These are phyloP conservation scores for Lentinus polychrous DNA, from an alignment of 1,284 basidiomycete species.

Conservation along the genomic window DNA sequence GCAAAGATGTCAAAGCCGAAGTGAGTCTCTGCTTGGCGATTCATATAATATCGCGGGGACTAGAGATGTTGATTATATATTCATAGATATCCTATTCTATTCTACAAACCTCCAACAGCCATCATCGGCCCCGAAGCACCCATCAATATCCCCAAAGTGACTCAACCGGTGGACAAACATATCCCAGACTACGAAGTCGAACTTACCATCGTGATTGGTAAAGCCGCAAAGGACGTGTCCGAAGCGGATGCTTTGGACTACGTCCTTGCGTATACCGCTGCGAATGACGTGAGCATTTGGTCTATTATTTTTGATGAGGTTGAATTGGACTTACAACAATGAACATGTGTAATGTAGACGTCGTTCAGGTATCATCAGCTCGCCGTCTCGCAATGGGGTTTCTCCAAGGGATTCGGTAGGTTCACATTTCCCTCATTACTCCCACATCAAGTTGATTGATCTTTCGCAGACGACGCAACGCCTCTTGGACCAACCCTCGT, in stretches of 20 bases:
- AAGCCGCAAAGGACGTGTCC: slow-evolving; percentile 69
- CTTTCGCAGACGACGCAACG: slow-evolving; percentile 57
- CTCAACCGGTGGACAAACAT: slow-evolving; percentile 65
- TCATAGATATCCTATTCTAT: slow-evolving; percentile 63
- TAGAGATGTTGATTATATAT: slow-evolving; percentile 9
- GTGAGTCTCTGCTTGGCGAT: slow-evolving; percentile 30
- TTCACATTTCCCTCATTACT: background rate
- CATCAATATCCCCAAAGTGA: slow-evolving; percentile 61
- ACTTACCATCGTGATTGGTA: slow-evolving; percentile 80
- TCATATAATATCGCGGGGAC: no score
- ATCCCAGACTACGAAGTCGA: slow-evolving; percentile 88
- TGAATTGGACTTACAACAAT: background rate
- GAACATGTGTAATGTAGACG: slow-evolving; percentile 35
- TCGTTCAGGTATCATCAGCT: slow-evolving; percentile 78
- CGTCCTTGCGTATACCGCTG: slow-evolving; percentile 74
- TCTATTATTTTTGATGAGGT: no score
- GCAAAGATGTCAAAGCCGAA: slow-evolving; percentile 54
- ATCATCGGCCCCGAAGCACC: slow-evolving; percentile 66
- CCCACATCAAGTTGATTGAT: background rate
- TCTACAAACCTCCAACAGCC: slow-evolving; percentile 73
- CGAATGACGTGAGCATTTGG: slow-evolving; percentile 68
- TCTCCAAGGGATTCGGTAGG: slow-evolving; percentile 76
- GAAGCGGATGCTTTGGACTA: slow-evolving; percentile 75
- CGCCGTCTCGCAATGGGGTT: slow-evolving; percentile 74
- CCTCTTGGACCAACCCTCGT: slow-evolving; percentile 77